phyloP scores from a whole-genome alignment of 2,329 filamentous ascomycete genomes.

The Xylaria sp. region DNA sequence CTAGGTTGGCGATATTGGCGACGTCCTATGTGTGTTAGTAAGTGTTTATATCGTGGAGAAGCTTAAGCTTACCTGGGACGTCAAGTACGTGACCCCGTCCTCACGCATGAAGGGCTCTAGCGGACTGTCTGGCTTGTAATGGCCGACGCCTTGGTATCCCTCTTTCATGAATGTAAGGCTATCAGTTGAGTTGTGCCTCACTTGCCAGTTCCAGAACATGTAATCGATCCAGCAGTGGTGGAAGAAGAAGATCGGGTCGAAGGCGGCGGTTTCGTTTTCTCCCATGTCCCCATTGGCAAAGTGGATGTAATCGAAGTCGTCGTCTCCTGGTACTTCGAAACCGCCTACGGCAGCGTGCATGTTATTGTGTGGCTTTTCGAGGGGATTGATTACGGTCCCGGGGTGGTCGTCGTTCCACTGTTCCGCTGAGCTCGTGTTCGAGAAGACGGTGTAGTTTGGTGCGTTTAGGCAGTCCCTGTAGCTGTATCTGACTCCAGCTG shows the following conservation, averaged over 20 bases:
- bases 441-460: constrained; percentile 29
- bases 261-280: constrained; percentile 27
- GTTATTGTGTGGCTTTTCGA: constrained; percentile 25
- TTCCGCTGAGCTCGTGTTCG: constrained; percentile 24
- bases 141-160: constrained; percentile 16
- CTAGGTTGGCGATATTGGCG: constrained; percentile 18
- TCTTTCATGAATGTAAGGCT: neutral
- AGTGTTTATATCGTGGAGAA: neutral
- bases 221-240: constrained; percentile 26
- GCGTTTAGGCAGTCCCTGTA: constrained; percentile 23
- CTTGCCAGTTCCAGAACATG: constrained; percentile 26
- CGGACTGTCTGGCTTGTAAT: constrained; percentile 22
- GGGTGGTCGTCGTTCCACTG: constrained; percentile 20
- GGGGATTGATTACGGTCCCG: neutral
- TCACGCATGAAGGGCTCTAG: constrained; percentile 17
- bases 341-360: constrained; percentile 27
- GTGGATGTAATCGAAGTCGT: constrained; percentile 16
- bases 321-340: constrained; percentile 20
- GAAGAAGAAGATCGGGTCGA: constrained; percentile 27
- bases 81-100: constrained; percentile 14
- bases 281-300: constrained; percentile 31
- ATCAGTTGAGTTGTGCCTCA: constrained; percentile 9
- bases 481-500: constrained; percentile 2
- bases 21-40: constrained; percentile 8
- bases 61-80: constrained; percentile 1